These are phyloP conservation scores for Populus ilicifolia DNA, from an alignment of 345 rosid genomes.

Conservation along the genomic window DNA sequence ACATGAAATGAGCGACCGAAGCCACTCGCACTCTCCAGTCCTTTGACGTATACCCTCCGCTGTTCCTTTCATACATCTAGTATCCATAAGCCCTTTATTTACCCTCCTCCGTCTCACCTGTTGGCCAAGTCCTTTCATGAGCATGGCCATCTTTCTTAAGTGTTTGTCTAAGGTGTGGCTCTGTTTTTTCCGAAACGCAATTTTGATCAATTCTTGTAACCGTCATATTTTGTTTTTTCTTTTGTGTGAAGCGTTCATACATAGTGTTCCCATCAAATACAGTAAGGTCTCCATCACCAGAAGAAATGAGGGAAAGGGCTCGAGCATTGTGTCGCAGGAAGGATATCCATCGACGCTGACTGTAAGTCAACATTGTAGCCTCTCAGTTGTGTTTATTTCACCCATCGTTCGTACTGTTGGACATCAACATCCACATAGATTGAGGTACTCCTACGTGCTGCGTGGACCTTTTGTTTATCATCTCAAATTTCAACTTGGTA, in stretches of 20 bases:
- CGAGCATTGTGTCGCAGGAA: constrained; percentile 52
- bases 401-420: no score
- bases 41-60: no score
- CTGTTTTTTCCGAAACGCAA: neutral
- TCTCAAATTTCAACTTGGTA: neutral
- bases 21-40: no score
- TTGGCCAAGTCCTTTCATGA: neutral
- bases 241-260: constrained; percentile 45
- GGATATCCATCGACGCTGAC: constrained; percentile 14
- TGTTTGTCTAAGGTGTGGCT: neutral
- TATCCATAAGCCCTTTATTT: no score
- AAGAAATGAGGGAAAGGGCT: constrained; percentile 67
- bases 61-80: no score
- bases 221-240: neutral
- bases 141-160: neutral
- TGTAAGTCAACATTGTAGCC: constrained; percentile 5
- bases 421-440: neutral
- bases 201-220: neutral
- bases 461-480: neutral
- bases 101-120: neutral
- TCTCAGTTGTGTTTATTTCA: neutral
- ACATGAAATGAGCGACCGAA: no score
- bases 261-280: constrained; percentile 52
- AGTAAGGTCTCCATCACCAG: constrained; percentile 57
- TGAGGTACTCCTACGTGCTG: neutral